Evolutionary conservation across 257 asterid species (phyloP).

Genomic region (Leonotis leonurus): DNA sequence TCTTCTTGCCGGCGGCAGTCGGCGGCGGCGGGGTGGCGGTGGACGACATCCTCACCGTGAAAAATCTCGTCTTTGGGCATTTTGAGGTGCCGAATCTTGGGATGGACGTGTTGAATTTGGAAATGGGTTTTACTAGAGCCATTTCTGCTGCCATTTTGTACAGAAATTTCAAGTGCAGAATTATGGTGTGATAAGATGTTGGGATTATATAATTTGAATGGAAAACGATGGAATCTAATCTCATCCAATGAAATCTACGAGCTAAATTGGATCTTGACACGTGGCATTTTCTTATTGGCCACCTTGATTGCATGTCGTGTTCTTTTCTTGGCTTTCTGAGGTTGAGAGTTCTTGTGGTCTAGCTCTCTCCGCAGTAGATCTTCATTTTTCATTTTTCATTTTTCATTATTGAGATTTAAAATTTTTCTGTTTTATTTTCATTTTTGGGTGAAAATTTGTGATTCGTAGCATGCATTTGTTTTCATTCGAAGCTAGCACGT

Average conservation of each 20-base stretch:
- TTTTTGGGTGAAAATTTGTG: too few species aligned
- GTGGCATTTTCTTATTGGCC: slow-evolving; percentile 39
- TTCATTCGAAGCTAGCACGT: too few species aligned
- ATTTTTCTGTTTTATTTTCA: background rate
- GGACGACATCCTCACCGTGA: slow-evolving; percentile 54
- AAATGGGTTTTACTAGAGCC: slow-evolving; percentile 66
- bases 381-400: background rate
- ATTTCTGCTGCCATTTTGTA: slow-evolving; percentile 55
- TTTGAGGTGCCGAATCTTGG: slow-evolving; percentile 24
- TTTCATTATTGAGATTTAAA: background rate
- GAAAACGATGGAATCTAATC: slow-evolving; percentile 31
- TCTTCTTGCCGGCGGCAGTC: slow-evolving; percentile 29
- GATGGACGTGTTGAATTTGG: slow-evolving; percentile 37
- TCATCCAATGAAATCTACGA: slow-evolving; percentile 64
- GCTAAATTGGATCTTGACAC: slow-evolving; percentile 35
- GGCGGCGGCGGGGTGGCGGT: slow-evolving; percentile 35
- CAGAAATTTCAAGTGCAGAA: background rate
- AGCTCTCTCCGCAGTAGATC: slow-evolving; percentile 15
- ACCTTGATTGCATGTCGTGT: slow-evolving; percentile 30
- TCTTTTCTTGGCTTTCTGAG: background rate
- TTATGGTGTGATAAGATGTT: background rate
- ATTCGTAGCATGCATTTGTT: too few species aligned
- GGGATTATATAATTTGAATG: slow-evolving; percentile 19
- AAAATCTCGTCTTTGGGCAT: slow-evolving; percentile 11
- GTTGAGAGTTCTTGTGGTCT: slow-evolving; percentile 22